A percentile compares a stretch with the other conserved stretches of the same genome.
phyloP scores from a whole-genome alignment of 805 yeast species.

The Nakazawaea populi region DNA sequence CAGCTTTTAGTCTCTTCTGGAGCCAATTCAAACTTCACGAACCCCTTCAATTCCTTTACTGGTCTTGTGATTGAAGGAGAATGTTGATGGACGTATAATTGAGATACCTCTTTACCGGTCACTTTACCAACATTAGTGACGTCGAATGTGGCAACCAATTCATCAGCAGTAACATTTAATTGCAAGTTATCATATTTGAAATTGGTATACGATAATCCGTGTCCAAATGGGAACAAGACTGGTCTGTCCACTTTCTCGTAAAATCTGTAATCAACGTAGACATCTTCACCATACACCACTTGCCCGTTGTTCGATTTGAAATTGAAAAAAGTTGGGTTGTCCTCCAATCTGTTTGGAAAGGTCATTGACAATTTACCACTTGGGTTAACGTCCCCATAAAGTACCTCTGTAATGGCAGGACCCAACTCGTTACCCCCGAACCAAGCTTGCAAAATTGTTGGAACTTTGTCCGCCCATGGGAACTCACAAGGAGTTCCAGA shows the following conservation, averaged over 20 bases:
- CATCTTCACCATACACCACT: slow-evolving; percentile 59
- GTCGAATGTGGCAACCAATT: slow-evolving; percentile 25
- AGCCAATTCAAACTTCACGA: slow-evolving; percentile 39
- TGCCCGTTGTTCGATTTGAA: slow-evolving; percentile 46
- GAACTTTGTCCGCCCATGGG: slow-evolving; percentile 42
- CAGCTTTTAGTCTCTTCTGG: slow-evolving; percentile 38
- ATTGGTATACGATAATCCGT: slow-evolving; percentile 54
- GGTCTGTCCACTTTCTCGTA: slow-evolving; percentile 46
- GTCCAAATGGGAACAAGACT: slow-evolving; percentile 56
- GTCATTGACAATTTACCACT: slow-evolving; percentile 52
- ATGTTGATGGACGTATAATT: slow-evolving; percentile 36
- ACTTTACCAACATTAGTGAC: slow-evolving; percentile 43
- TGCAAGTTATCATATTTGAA: slow-evolving; percentile 36
- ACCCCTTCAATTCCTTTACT: slow-evolving; percentile 54
- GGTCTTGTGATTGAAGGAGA: slow-evolving; percentile 42
- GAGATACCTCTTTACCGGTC: slow-evolving; percentile 51
- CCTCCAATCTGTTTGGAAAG: slow-evolving; percentile 45
- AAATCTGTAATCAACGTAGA: slow-evolving; percentile 57
- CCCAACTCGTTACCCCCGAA: slow-evolving; percentile 56
- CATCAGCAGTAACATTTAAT: slow-evolving; percentile 19
- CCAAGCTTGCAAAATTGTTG: slow-evolving; percentile 46
- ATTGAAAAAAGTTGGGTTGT: slow-evolving; percentile 52
- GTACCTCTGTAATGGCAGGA: slow-evolving; percentile 52
- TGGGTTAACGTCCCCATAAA: slow-evolving; percentile 57
- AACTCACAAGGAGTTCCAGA: slow-evolving; percentile 57